Evolutionary conservation across 208 protist genomes (phyloP), one percentile per base, ranked within the genome.

Genomic region (Angomonas ambiguus): DNA sequence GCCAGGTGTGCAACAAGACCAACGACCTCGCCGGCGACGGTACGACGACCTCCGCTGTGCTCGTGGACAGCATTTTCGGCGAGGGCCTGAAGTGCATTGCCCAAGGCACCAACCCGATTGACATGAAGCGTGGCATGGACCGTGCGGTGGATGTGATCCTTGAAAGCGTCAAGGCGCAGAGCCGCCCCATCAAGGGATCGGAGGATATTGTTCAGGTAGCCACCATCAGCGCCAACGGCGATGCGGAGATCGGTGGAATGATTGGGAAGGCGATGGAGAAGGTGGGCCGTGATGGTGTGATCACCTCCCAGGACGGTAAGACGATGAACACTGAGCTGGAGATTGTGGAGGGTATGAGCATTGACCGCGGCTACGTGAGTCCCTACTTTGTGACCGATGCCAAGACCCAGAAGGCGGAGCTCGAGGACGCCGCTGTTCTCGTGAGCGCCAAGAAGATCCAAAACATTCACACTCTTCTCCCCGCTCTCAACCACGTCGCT

Each of bases 151-250:
- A 97, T 27, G 59, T 67, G 31, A 83, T 98, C 38, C 71, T 97
- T 30, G 69, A 85, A 35, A 81, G 92, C 69, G 76, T 99, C 3
- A 87, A 93, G 60, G 66, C 73, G 38, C 73, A 97, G 65, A 91
- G 91, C 69, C 97, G 98, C 79, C 79, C 82, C 31, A 94, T 99
- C 48, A 91, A 93, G 33, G 94, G 95, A 64, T 87, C 77, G n/a
- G 96, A 99, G 71, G 97, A 99, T 69, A 98, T 99, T 62, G 81
- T 81, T 42, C 95, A 97, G 65, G 97, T 99, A 35, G 98, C 98
- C 41, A 99, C 98, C 60, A 99, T 99, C 76, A 99, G 98, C 41
- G 98, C 98, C 61, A 99, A 99, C 87, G 97, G 98, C 51, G 98
- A 99, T 80, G 74, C 66, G 18, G 96, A 96, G 64, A 98, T 99